These are phyloP conservation scores for Cadophora malorum DNA, from an alignment of 2,329 filamentous ascomycete species.

Conservation along the genomic window DNA sequence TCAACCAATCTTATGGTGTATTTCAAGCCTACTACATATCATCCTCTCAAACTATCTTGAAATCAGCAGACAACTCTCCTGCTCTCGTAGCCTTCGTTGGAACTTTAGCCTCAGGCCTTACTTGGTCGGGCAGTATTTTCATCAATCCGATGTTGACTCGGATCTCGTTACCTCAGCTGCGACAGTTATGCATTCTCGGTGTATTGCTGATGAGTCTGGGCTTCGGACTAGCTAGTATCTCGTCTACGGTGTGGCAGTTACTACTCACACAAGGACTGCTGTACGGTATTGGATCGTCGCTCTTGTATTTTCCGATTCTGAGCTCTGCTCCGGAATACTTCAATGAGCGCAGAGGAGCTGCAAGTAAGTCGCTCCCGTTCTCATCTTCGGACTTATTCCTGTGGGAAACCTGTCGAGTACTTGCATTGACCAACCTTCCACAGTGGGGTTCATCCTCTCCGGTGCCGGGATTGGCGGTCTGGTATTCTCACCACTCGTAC, in stretches of 20 bases:
- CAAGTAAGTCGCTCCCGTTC: conserved; percentile 35
- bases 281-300: conserved; percentile 51
- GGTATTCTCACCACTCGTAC: conserved; percentile 50
- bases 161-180: conserved; percentile 46
- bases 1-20: conserved; percentile 57
- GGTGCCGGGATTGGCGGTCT: conserved; percentile 53
- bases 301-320: conserved; percentile 52
- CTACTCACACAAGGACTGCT: conserved; percentile 55
- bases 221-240: conserved; percentile 50
- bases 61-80: conserved; percentile 45
- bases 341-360: conserved; percentile 52
- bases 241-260: conserved; percentile 50
- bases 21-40: conserved; percentile 58
- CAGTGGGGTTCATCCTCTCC: conserved; percentile 52
- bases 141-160: conserved; percentile 56
- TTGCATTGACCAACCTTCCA: neutral
- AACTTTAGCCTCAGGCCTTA: conserved; percentile 55
- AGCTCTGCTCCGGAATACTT: conserved; percentile 58
- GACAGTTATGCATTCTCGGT: conserved; percentile 50
- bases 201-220: conserved; percentile 51
- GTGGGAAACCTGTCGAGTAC: neutral
- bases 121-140: conserved; percentile 56
- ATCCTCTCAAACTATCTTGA: conserved; percentile 49
- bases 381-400: neutral
- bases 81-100: conserved; percentile 56